phyloP scores from a whole-genome alignment of 2,329 filamentous ascomycete genomes.

The Cryphonectria naterciae region DNA sequence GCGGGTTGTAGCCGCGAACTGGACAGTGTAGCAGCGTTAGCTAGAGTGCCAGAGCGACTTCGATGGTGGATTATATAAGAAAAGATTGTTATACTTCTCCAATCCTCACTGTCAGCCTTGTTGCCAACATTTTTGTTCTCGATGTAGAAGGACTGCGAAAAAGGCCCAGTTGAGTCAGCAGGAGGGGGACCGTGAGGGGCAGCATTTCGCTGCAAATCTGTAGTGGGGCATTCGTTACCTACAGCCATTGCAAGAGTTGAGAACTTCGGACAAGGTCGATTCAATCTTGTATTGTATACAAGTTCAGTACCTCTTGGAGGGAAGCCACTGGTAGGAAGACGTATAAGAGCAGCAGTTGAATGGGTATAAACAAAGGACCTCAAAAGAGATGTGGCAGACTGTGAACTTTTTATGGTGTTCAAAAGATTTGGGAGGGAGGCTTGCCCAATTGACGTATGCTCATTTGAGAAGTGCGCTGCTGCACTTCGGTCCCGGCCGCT shows the following conservation, averaged over 20 bases:
- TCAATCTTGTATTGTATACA: background rate
- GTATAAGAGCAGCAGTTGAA: background rate
- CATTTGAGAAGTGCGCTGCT: constrained; percentile 23
- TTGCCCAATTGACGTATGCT: constrained; percentile 25
- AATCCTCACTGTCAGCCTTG: constrained; percentile 74
- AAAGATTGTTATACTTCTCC: constrained; percentile 68
- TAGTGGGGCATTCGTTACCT: constrained; percentile 31
- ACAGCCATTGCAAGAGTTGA: constrained; percentile 39
- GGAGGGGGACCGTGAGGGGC: background rate
- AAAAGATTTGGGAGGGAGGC: constrained; percentile 17
- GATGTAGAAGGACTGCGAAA: constrained; percentile 66
- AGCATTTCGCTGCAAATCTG: constrained; percentile 8
- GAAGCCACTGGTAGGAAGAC: background rate
- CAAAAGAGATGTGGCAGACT: constrained; percentile 5
- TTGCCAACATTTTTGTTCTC: constrained; percentile 81
- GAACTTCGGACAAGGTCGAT: background rate
- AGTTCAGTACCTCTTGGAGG: constrained; percentile 9
- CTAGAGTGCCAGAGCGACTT: constrained; percentile 14
- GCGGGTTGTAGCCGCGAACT: constrained; percentile 90
- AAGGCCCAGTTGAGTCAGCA: constrained; percentile 34
- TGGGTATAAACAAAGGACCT: background rate
- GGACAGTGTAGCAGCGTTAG: constrained; percentile 33
- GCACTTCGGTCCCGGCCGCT: background rate
- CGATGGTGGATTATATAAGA: constrained; percentile 15
- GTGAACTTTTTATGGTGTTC: constrained; percentile 14